These are phyloP conservation scores for Casuarina equisetifolia DNA, from an alignment of 306 rosid genomes.

Conservation along the genomic window DNA sequence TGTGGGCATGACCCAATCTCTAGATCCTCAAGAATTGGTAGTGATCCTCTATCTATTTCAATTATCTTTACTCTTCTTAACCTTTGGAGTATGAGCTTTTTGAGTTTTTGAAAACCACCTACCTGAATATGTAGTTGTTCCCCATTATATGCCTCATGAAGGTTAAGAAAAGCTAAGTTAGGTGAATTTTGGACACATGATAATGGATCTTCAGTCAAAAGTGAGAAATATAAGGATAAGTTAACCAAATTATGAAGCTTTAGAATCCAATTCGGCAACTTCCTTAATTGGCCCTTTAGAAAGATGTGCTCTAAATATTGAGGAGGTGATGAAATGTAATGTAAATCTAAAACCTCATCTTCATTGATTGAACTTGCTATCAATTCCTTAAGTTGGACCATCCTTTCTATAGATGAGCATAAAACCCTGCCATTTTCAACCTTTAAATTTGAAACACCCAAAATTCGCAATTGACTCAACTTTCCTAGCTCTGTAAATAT, in stretches of 20 bases:
- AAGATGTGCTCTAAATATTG: not conserved
- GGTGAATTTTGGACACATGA: not conserved
- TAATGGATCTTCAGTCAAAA: constrained; percentile 1
- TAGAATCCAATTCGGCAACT: constrained; percentile 20
- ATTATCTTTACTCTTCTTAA: not conserved
- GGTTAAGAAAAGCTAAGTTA: not conserved
- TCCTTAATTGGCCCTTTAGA: constrained; percentile 8
- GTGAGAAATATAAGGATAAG: not conserved
- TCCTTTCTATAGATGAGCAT: not conserved
- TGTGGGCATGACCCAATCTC: not conserved
- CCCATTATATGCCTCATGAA: constrained; percentile 6
- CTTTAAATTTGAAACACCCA: not conserved
- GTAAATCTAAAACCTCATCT: constrained; percentile 18
- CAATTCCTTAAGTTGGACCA: constrained; percentile 20
- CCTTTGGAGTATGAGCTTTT: not conserved
- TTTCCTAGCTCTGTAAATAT: not conserved
- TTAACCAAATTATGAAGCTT: constrained; percentile 8
- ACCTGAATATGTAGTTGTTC: constrained; percentile 10
- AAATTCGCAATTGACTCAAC: constrained; percentile 1
- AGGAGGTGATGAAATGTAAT: constrained; percentile 11
- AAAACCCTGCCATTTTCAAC: not conserved
- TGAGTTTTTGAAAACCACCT: constrained; percentile 7
- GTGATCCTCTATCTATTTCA: constrained; percentile 3
- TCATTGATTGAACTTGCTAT: not conserved
- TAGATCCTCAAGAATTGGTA: constrained; percentile 5